Evolutionary conservation across 768 basidiomycete species (phyloP).

Genomic region (Boletus sensibilis): DNA sequence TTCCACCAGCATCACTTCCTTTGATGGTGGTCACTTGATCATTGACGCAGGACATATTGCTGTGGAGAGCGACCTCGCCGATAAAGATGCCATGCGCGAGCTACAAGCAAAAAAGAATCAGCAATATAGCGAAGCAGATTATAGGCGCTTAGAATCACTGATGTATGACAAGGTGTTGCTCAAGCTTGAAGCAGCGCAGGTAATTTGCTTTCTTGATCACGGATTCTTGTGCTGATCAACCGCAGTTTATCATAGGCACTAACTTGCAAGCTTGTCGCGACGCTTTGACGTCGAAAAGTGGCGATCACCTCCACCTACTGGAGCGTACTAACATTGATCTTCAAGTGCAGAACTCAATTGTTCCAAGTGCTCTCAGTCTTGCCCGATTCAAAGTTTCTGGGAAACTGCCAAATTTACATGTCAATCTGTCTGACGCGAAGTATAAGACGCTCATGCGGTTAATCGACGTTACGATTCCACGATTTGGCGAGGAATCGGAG

Average conservation of each 20-base stretch:
- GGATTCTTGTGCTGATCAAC: constrained; percentile 7
- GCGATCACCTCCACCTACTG: constrained; percentile 75
- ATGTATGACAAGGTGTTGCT: constrained; percentile 94
- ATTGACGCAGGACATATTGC: constrained; percentile 97
- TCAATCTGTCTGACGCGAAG: constrained; percentile 89
- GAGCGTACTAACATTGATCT: constrained; percentile 92
- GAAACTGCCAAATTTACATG: constrained; percentile 78
- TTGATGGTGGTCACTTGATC: constrained; percentile 80
- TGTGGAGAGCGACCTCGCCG: constrained; percentile 85
- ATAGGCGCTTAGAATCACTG: constrained; percentile 76
- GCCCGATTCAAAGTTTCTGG: constrained; percentile 90
- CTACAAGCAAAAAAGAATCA: constrained; percentile 82
- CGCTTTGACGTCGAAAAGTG: constrained; percentile 61
- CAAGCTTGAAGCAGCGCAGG: constrained; percentile 87
- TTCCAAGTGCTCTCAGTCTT: constrained; percentile 76
- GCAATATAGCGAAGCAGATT: constrained; percentile 86
- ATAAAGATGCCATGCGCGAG: constrained; percentile 73
- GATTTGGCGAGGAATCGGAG: constrained; percentile 55
- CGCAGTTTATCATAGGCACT: constrained; percentile 85
- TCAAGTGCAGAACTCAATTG: constrained; percentile 88
- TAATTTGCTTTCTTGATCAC: constrained; percentile 29
- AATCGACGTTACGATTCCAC: constrained; percentile 86
- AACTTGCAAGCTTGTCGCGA: constrained; percentile 78
- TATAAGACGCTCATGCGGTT: constrained; percentile 91
- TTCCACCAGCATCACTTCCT: constrained; percentile 62